Base-by-base conservation (phyloP, 495 filamentous ascomycete genomes). In the Penicillium macrosclerotiorum region DNA sequence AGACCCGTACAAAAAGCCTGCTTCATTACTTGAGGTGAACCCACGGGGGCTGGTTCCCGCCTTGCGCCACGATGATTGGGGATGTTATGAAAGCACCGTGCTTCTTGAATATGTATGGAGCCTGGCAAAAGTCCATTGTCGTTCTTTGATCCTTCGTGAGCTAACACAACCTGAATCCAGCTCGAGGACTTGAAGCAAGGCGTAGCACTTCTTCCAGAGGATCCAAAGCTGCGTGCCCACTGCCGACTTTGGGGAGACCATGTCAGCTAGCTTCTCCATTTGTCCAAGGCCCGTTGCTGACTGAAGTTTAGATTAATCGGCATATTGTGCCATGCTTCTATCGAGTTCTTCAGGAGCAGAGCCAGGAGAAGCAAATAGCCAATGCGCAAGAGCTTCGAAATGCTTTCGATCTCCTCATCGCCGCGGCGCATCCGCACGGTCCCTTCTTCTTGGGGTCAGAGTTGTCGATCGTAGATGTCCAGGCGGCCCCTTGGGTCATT, bases 181-280 rank as follows among this genome's bases (percentile, higher is more conserved):
- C 75, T 96, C 30, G 92, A 96, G 60, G 91, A 97, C 47, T 68
- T 90, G 34, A 72, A 78, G 43, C 59, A 69, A 16, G 81, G 81
- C 1, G 62, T 72, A 3, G 61, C 82, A 16, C 67, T 96, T 20
- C 75, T 92, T 3, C 70, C 77, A 8, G 74, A 61, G 11, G 74
- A 88, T 49, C 71, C 89, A 4, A 81, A 86, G 54, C 57, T 81
- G 32, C 79, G 85, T 47, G 92, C 92, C 8, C 81, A 86, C 44
- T 90, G 83, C 52, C 82, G 92, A 36, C 63, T 96, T 3, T 96
- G 91, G 92, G 73, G 81, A 34, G 89, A 96, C 63, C 90, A 92
- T 73, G 86, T 91, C 72, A 62, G 83, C 52, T 47, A 25, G 20
- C 18, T 17, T 3, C 17, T 18, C 3, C 14, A 12, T 27, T 18